Base-by-base conservation (phyloP, 257 asterid genomes). In the Parsonsia alboflavescens region DNA sequence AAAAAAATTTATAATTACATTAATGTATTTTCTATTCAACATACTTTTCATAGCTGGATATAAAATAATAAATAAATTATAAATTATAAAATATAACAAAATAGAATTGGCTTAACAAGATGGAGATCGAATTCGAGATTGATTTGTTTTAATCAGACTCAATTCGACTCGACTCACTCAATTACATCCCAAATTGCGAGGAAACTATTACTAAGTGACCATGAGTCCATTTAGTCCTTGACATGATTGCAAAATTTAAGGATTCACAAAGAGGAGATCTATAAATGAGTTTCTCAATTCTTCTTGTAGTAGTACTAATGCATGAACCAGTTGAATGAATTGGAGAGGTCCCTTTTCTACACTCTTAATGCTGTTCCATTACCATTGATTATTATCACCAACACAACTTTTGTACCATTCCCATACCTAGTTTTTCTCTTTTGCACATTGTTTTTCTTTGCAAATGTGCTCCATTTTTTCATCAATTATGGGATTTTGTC, bases 351-450 rank as follows among this genome's bases (percentile, higher is more conserved):
- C 61, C 49, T 30, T n/a, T 56, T 67, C 58, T 44, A 56, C 61
- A n/a, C 28, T 52, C 15, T 28, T 33, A 21, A 24, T 8, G 52
- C 16, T 53, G 73, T n/a, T 77, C 57, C 39, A n/a, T 63, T 54
- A 36, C 49, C 73, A 30, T 21, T 62, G 11, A 77, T 77, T 68
- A 77, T 77, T 68, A 77, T 62, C 70, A 63, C 74, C 74, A 50
- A 22, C 58, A 26, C 46, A 33, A 3, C 16, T 65, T n/a, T 71
- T 71, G n/a, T 48, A 48, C 74, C 46, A 26, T 30, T 33, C 39
- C 39, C 3, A 33, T 33, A 33, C 2, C 39, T 33, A 33, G 39
- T 33, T 73, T 56, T 70, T 41, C 66, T 42, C 46, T 52, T 52
- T 64, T 74, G 70, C 69, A 70, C 16, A 39, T 36, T 26, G 24